Percentiles rank a stretch among this genome's conserved stretches.
phyloP scores from a whole-genome alignment of 75 land plant genomes.

The Pinus taeda region DNA sequence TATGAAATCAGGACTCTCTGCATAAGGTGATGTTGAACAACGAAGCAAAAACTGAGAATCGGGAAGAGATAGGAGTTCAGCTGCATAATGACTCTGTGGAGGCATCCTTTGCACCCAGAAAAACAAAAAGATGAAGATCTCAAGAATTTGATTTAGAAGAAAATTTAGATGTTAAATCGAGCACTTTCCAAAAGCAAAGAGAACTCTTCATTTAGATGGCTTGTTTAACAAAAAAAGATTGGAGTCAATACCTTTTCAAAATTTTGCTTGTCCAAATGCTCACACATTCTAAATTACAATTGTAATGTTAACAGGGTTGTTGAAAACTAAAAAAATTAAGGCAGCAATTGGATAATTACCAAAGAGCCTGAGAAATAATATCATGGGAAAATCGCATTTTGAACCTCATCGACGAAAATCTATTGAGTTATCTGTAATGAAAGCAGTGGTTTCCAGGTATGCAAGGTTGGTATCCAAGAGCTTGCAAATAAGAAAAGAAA shows the following conservation, averaged over 20 bases:
- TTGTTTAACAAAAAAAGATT: neutral
- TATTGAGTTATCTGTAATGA: neutral
- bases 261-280: neutral
- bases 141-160: neutral
- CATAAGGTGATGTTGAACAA: constrained; percentile 65
- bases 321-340: neutral
- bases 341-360: neutral
- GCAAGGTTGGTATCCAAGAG: neutral
- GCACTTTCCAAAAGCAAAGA: neutral
- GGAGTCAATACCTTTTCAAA: neutral
- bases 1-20: constrained; percentile 62
- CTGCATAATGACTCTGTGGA: constrained; percentile 17
- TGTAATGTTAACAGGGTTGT: neutral
- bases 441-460: neutral
- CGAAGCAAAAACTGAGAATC: constrained; percentile 37
- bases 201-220: neutral
- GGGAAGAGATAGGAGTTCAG: constrained; percentile 29
- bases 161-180: neutral
- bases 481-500: neutral
- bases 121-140: neutral
- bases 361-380: neutral
- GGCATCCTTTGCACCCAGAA: constrained; percentile 1
- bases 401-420: neutral
- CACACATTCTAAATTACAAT: neutral
- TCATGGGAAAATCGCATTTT: neutral